Percentiles rank a stretch among this genome's conserved stretches.
Evolutionary conservation across 164 flowering plant species (phyloP).

Genomic region (Malania oleifera): DNA sequence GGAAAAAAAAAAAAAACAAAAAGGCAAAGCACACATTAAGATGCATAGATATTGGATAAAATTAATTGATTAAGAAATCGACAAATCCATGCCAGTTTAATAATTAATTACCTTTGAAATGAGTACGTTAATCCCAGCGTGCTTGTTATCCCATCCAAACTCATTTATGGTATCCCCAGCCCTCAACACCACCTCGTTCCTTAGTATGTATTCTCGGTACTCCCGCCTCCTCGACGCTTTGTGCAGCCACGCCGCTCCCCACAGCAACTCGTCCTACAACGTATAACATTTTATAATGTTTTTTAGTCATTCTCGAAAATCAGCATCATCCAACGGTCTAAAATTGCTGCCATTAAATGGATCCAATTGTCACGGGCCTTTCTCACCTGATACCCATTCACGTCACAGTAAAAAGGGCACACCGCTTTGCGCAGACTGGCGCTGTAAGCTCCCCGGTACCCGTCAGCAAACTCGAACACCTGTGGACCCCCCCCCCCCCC

Average conservation of each 20-base stretch:
- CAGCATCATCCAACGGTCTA: not conserved
- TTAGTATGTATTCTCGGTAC: conserved; percentile 82
- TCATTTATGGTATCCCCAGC: conserved; percentile 92
- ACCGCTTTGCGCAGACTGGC: conserved; percentile 56
- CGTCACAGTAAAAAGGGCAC: conserved; percentile 95
- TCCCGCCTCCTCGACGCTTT: conserved; percentile 78
- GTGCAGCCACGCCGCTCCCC: conserved; percentile 97
- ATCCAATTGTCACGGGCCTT: not conserved
- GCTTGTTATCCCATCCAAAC: conserved; percentile 98
- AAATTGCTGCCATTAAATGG: not conserved
- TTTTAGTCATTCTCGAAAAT: too few relatives aligned
- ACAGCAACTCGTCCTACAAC: conserved; percentile 78
- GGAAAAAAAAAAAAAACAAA: too few relatives aligned
- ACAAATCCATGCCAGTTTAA: not conserved
- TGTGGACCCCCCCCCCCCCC: conserved; percentile 7
- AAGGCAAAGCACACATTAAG: too few relatives aligned
- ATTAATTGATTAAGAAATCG: too few relatives aligned
- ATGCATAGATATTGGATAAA: too few relatives aligned
- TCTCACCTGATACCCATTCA: conserved; percentile 80
- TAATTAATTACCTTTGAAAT: conserved; percentile 69
- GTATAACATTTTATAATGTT: not conserved
- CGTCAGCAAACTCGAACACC: conserved; percentile 94
- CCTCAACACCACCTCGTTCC: conserved; percentile 73
- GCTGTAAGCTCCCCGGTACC: conserved; percentile 87
- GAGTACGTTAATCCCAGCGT: conserved; percentile 94